Evolutionary conservation across 352 stramenopile genomes (phyloP), one percentile per base, ranked within the genome.

Genomic region (Phytophthora pseudosyringae): DNA sequence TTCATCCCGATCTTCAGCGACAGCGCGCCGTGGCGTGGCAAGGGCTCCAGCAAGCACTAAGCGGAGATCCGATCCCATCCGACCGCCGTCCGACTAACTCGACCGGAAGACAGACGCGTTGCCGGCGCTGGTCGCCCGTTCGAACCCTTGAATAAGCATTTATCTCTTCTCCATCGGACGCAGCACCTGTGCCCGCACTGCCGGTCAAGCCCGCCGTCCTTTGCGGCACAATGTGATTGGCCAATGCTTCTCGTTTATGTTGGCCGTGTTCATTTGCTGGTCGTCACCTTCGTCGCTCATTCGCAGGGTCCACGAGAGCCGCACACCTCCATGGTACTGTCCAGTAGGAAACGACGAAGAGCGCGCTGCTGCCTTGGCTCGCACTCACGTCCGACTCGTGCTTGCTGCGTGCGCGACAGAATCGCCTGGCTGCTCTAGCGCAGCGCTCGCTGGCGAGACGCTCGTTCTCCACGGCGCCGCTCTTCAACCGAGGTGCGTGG

Each of bases 1-100:
- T 99, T 99, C 80, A 98, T 99, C 48, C 97, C 95, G 58, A 97
- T 99, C 64, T 99, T 99, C 82, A 98, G 87, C 68, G 88, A 98
- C 67, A 95, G 90, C 63, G 89, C 95, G 45, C 95, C 97, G 16
- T 99, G 97, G 97, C 89, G 91, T 71, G 52, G 69, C 43, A 86
- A 70, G 51, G 45, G 76, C 52, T 78, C 88, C 47, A 89, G 76
- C 78, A 93, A 89, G 60, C 81, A 81, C 25, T 80, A 66, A 68
- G 52, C 26, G 35, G 21, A 21, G 21, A 21, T 21, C 21, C 21
- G 21, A 21, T 21, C 21, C 21, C 21, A 21, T 21, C 21, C 21
- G 21, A 21, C 21, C 21, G 21, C 21, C 21, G 2, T 21, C 21
- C 21, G 2, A 21, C 21, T 21, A 2, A 21, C 21, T 21, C 21